Base-by-base conservation (phyloP, 2,329 filamentous ascomycete species). In the Colletotrichum viniferum region DNA sequence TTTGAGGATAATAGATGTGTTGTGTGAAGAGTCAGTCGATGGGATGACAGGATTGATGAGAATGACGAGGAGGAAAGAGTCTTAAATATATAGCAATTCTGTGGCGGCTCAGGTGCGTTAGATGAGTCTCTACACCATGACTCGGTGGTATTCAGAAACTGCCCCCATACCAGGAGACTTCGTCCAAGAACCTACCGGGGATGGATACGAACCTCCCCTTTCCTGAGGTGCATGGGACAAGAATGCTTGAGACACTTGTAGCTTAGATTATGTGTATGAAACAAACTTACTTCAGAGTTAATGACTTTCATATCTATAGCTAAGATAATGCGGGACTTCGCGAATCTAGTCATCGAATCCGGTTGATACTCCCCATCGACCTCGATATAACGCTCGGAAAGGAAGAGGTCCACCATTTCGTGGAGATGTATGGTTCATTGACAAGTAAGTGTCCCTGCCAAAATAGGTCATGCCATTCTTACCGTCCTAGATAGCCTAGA, bases 11-110 rank as follows among this genome's bases (percentile, higher is more conserved):
- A 48, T n/a, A 1, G 9, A 48, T 21, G 38, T 48, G 18, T n/a
- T 43, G 9, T 48, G 2, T 21, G 38, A 43, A n/a, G 38, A 48
- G 38, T 1, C 38, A 48, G 38, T 4, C 9, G 9, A 48, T 4
- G 18, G 1, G 9, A n/a, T 12, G 9, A 2, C 18, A n/a, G 18
- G 2, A n/a, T 48, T 48, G 9, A 18, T 4, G 2, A 3, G 38
- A 48, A 12, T 12, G 3, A 48, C 38, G 38, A 7, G 38, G 38
- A 43, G 7, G 18, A 48, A 12, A 3, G n/a, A n/a, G 18, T 48
- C 38, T 48, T 12, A 3, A n/a, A 48, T 48, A 48, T n/a, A 21
- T n/a, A 48, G 38, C 38, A 48, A n/a, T n/a, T 48, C 9, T 48
- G 3, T 48, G 9, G 18, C 38, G 38, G 38, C 38, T 48, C 38